phyloP scores from a whole-genome alignment of 2,329 filamentous ascomycete genomes.

The Penicillium thymicola region DNA sequence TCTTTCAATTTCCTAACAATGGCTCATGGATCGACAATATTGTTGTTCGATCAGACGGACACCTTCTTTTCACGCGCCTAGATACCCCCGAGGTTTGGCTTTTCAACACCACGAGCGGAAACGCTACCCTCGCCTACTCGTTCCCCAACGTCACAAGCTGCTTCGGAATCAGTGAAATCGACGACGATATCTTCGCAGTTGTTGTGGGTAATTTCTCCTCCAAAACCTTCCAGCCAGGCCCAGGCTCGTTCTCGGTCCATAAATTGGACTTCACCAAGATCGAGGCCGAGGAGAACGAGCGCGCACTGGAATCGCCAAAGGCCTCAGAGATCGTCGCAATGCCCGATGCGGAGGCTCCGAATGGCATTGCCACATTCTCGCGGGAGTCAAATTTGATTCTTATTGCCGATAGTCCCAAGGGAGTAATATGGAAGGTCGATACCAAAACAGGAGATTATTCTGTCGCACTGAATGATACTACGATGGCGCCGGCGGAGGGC shows the following conservation, averaged over 20 bases:
- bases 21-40: conserved; percentile 25
- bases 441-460: conserved; percentile 17
- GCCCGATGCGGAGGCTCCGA: conserved; percentile 17
- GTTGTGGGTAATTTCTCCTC: conserved; percentile 22
- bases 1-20: conserved; percentile 25
- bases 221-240: conserved; percentile 16
- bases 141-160: conserved; percentile 21
- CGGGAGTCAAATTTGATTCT: conserved; percentile 16
- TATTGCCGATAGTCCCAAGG: conserved; percentile 22
- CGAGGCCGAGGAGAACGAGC: not conserved
- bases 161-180: conserved; percentile 25
- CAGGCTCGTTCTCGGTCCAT: conserved; percentile 19
- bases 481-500: conserved; percentile 20
- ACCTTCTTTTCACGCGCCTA: conserved; percentile 20
- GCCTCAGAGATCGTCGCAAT: conserved; percentile 18
- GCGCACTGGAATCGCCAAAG: not conserved
- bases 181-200: conserved; percentile 23
- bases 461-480: conserved; percentile 20
- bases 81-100: conserved; percentile 23
- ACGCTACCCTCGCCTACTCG: conserved; percentile 17
- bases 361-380: conserved; percentile 21
- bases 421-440: conserved; percentile 22
- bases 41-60: conserved; percentile 18
- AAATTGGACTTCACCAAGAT: conserved; percentile 16
- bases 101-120: conserved; percentile 17